Percentiles rank a stretch among this genome's conserved stretches.
phyloP scores from a whole-genome alignment of 495 filamentous ascomycete genomes.

The Tuber melanosporum region DNA sequence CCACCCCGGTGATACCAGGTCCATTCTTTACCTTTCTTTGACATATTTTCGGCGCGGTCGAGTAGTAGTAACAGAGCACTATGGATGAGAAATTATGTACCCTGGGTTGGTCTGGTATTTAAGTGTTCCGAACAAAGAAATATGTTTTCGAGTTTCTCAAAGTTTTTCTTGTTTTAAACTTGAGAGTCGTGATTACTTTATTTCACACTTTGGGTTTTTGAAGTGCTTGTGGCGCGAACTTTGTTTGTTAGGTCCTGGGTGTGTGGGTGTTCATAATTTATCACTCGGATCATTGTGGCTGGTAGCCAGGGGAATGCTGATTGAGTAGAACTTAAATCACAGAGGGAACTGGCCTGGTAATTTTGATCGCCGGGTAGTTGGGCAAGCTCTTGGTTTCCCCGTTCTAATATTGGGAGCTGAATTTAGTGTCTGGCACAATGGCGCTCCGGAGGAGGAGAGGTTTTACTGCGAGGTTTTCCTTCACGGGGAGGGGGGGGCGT shows the following conservation, averaged over 20 bases:
- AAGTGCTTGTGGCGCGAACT: background rate
- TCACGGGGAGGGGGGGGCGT: background rate
- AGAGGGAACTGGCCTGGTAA: background rate
- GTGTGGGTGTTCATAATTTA: background rate
- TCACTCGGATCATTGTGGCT: background rate
- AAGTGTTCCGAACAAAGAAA: background rate
- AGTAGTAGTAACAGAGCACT: background rate
- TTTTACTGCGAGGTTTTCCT: background rate
- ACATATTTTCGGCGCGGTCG: background rate
- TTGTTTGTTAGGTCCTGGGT: background rate
- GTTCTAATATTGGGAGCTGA: background rate
- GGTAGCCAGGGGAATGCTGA: background rate
- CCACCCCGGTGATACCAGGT: background rate
- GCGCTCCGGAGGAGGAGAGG: background rate
- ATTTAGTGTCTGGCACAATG: background rate
- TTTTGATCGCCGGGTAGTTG: background rate
- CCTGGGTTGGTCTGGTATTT: background rate
- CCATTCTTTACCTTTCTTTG: background rate
- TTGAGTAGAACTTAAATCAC: background rate
- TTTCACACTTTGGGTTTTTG: background rate
- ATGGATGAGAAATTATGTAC: background rate
- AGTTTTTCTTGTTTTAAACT: background rate
- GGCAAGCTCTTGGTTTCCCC: background rate
- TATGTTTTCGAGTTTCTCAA: background rate
- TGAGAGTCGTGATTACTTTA: background rate